phyloP scores from a whole-genome alignment of 2,329 filamentous ascomycete species.

The Botrytis hyacinthi region DNA sequence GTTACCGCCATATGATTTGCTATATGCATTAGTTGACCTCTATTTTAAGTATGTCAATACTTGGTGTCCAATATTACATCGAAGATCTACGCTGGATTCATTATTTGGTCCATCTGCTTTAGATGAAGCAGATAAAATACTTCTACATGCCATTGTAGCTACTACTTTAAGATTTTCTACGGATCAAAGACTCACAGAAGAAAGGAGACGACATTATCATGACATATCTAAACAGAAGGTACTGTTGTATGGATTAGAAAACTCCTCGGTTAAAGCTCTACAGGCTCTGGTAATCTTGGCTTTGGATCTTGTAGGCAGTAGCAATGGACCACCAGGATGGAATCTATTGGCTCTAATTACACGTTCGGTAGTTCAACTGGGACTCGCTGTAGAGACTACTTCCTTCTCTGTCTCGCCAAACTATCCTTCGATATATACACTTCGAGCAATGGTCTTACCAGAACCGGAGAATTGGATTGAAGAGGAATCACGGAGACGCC shows the following conservation, averaged over 20 bases:
- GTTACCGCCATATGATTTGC: constrained; percentile 70
- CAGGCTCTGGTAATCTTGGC: constrained; percentile 86
- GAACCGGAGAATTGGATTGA: constrained; percentile 85
- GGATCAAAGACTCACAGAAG: constrained; percentile 70
- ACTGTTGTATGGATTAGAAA: constrained; percentile 81
- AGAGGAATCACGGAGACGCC: constrained; percentile 76
- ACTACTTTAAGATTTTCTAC: constrained; percentile 82
- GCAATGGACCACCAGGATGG: constrained; percentile 89
- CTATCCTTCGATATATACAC: constrained; percentile 83
- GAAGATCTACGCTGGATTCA: constrained; percentile 75
- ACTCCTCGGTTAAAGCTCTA: constrained; percentile 82
- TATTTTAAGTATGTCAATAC: constrained; percentile 80
- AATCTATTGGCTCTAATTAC: constrained; percentile 88
- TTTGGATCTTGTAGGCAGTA: constrained; percentile 78
- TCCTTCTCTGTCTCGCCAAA: constrained; percentile 75
- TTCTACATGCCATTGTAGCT: constrained; percentile 85
- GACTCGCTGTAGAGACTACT: constrained; percentile 77
- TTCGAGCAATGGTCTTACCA: constrained; percentile 79
- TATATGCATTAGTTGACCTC: constrained; percentile 70
- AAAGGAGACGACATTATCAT: constrained; percentile 73
- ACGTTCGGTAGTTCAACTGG: constrained; percentile 82
- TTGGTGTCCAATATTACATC: constrained; percentile 88
- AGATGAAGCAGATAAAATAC: constrained; percentile 76
- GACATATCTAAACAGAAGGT: constrained; percentile 82
- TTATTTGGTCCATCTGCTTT: constrained; percentile 75